phyloP scores from a whole-genome alignment of 176 grass and related monocot genomes.

The Canna indica region DNA sequence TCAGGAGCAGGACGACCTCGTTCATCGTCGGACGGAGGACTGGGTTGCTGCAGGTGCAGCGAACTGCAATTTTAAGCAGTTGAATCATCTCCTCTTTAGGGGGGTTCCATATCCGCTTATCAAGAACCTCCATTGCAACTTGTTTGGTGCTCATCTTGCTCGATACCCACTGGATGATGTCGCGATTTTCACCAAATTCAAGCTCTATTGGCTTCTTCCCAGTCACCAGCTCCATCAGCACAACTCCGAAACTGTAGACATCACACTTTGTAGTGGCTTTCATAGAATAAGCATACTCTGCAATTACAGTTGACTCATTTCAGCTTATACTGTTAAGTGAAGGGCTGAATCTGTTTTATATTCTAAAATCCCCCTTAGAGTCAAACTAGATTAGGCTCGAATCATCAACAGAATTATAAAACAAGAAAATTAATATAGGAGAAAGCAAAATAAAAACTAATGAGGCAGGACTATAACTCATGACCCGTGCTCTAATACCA shows the following conservation, averaged over 20 bases:
- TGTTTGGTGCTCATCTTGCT: slow-evolving; percentile 51
- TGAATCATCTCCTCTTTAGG: slow-evolving; percentile 84
- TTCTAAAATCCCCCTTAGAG: no score
- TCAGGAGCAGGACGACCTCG: slow-evolving; percentile 86
- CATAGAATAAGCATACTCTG: slow-evolving; percentile 89
- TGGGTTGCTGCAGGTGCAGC: slow-evolving; percentile 72
- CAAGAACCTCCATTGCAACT: slow-evolving; percentile 39
- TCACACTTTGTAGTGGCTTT: slow-evolving; percentile 75
- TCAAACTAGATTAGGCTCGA: no score
- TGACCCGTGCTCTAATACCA: no score
- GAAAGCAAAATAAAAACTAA: no score
- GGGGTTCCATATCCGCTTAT: slow-evolving; percentile 57
- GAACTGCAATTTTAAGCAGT: slow-evolving; percentile 54
- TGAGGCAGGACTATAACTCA: no score
- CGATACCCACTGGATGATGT: slow-evolving; percentile 81
- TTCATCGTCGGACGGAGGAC: slow-evolving; percentile 67
- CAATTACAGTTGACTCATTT: not conserved
- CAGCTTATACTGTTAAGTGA: no score
- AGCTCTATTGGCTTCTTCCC: slow-evolving; percentile 93
- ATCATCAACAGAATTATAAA: no score
- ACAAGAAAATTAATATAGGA: no score
- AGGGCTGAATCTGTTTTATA: no score
- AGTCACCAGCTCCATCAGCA: slow-evolving; percentile 68
- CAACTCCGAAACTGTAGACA: slow-evolving; percentile 48
- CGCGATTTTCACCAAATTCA: slow-evolving; percentile 72